Conservation (phyloP, 2,329 filamentous ascomycete genomes). For the Trichoderma atroviride region DNA sequence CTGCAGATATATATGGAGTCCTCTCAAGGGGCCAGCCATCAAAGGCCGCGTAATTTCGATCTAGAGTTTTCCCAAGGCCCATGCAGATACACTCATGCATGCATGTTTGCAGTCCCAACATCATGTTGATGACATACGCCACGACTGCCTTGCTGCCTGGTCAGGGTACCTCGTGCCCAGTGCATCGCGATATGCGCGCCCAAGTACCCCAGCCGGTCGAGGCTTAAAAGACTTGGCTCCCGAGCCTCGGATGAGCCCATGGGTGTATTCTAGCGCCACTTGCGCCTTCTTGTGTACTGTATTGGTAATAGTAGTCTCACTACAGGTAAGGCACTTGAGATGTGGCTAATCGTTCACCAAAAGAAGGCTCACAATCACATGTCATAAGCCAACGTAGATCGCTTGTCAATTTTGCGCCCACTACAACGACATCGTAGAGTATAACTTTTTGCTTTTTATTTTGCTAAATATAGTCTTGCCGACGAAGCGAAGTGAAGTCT, state of each 20-base stretch:
- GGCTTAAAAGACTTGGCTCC: neutral
- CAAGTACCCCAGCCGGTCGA: neutral
- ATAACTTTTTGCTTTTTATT: neutral
- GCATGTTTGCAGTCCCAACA: neutral
- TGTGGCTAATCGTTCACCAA: neutral
- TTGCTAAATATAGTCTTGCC: neutral
- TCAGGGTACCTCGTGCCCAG: neutral
- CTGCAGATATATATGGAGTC: neutral
- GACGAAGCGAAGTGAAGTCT: neutral
- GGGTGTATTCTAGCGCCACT: neutral
- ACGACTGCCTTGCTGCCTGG: constrained; percentile 9
- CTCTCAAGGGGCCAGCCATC: neutral
- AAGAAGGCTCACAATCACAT: neutral
- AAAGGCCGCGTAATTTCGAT: neutral
- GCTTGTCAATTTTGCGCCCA: neutral
- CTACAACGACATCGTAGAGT: neutral
- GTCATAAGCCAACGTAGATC: neutral
- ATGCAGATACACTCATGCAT: neutral
- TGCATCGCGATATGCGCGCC: neutral
- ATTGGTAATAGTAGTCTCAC: neutral
- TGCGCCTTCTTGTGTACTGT: neutral
- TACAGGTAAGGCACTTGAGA: neutral
- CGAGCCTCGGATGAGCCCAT: neutral
- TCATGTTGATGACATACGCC: constrained; percentile 11
- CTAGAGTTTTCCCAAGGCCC: neutral